A percentile compares a stretch with the other conserved stretches of the same genome.
Evolutionary conservation across 208 protist species (phyloP).

Genomic region (Wallacemonas sp.): DNA sequence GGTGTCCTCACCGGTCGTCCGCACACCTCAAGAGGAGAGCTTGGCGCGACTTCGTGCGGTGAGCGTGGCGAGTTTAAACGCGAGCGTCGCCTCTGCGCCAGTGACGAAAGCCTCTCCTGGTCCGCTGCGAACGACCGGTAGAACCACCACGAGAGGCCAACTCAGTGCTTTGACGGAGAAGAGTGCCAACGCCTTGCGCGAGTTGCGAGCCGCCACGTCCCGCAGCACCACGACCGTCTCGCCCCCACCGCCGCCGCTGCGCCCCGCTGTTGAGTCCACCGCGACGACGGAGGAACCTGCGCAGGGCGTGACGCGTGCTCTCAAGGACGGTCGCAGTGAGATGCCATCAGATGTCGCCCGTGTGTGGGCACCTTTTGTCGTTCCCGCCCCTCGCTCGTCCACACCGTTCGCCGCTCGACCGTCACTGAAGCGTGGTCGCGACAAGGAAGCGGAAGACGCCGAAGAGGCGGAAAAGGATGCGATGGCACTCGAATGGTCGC

Average conservation of each 20-base stretch:
- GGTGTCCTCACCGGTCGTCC: not conserved
- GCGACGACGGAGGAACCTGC: not conserved
- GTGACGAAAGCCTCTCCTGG: no score
- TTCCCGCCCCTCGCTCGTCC: conserved; percentile 8
- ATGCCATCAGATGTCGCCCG: not conserved
- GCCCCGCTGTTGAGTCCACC: not conserved
- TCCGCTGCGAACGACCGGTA: not conserved
- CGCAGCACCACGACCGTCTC: not conserved
- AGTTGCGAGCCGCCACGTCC: conserved; percentile 1
- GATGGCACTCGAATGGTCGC: no score
- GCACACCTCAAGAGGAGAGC: not conserved
- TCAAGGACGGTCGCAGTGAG: not conserved
- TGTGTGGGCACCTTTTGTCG: not conserved
- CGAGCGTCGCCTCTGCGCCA: not conserved
- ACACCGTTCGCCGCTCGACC: not conserved
- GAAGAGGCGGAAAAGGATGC: no score
- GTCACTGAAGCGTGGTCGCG: not conserved
- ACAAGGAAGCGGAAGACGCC: not conserved
- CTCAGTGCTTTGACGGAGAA: not conserved
- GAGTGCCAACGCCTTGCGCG: not conserved
- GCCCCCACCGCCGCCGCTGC: not conserved
- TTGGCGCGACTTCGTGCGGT: not conserved
- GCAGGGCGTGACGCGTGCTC: not conserved
- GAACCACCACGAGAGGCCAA: not conserved
- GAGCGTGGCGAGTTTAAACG: not conserved